Evolutionary conservation across 2,329 filamentous ascomycete species (phyloP).

Genomic region (Aspergillus clavatus): DNA sequence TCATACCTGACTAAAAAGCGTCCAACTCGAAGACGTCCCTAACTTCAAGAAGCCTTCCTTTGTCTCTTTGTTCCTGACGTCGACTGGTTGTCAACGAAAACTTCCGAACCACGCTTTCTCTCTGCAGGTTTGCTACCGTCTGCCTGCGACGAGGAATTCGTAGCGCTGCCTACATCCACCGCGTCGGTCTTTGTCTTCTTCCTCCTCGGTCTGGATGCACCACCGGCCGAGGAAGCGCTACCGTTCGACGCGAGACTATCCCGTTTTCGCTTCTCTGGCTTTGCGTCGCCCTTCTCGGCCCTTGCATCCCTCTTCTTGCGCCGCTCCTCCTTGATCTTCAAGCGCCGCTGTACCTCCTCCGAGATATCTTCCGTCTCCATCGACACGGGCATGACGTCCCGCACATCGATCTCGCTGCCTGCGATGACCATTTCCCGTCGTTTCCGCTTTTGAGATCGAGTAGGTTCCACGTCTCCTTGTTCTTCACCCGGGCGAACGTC

Average conservation of each 20-base stretch:
- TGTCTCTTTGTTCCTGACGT: neutral
- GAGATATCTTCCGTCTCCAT: constrained; percentile 43
- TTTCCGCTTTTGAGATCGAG: constrained; percentile 20
- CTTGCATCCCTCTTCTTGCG: constrained; percentile 29
- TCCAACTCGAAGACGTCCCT: neutral
- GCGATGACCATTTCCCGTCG: constrained; percentile 16
- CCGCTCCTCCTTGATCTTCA: constrained; percentile 40
- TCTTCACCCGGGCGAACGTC: constrained; percentile 1
- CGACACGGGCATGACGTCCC: constrained; percentile 19
- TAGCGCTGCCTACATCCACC: constrained; percentile 1
- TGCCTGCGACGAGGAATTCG: neutral
- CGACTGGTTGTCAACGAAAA: neutral
- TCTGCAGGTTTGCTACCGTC: constrained; percentile 1
- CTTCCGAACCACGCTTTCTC: neutral
- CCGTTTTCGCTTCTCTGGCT: constrained; percentile 33
- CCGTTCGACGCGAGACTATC: constrained; percentile 32
- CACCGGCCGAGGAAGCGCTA: constrained; percentile 12
- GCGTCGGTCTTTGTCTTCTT: constrained; percentile 19
- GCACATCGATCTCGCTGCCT: constrained; percentile 22
- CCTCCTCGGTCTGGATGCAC: constrained; percentile 13
- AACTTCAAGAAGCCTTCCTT: neutral
- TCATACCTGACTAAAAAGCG: neutral
- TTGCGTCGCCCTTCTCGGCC: constrained; percentile 21
- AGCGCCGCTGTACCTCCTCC: constrained; percentile 41
- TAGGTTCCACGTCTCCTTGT: neutral